Evolutionary conservation across 2,329 filamentous ascomycete species (phyloP).

Genomic region (Diplodia seriata): DNA sequence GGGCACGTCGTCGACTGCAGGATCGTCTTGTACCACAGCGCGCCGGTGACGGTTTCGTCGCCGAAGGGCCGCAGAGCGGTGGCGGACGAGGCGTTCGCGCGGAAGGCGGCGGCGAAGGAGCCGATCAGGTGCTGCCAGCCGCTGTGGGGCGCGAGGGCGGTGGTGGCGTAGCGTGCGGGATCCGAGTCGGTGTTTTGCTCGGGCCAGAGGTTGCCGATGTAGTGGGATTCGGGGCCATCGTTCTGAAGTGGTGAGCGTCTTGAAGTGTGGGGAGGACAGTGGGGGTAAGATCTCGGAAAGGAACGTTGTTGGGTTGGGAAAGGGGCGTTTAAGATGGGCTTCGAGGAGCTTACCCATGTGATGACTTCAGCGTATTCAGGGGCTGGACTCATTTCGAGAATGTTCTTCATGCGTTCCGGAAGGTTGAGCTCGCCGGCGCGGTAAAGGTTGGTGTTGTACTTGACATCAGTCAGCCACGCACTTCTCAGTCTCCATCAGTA

Average conservation of each 20-base stretch:
- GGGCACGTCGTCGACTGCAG: slow-evolving; percentile 12
- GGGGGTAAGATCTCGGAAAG: not conserved
- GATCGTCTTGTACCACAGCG: slow-evolving; percentile 27
- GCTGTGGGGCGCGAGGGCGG: slow-evolving; percentile 40
- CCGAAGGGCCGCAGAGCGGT: slow-evolving; percentile 1
- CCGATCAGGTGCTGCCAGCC: slow-evolving; percentile 47
- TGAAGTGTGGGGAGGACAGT: not conserved
- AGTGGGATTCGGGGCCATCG: slow-evolving; percentile 49
- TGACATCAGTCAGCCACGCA: not conserved
- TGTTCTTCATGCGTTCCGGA: slow-evolving; percentile 47
- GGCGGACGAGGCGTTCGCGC: slow-evolving; percentile 33
- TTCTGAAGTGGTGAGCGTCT: slow-evolving; percentile 35
- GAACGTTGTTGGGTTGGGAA: not conserved
- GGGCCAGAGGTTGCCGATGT: slow-evolving; percentile 46
- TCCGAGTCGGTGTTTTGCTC: slow-evolving; percentile 41
- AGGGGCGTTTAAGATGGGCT: not conserved
- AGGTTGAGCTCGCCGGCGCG: slow-evolving; percentile 46
- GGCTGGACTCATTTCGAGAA: slow-evolving; percentile 40
- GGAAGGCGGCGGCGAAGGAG: slow-evolving; percentile 49
- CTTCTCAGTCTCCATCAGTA: no score
- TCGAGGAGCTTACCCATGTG: slow-evolving; percentile 38
- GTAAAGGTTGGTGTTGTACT: slow-evolving; percentile 43
- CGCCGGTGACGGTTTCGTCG: not conserved
- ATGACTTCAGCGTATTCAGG: slow-evolving; percentile 47
- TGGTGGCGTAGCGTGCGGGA: slow-evolving; percentile 40